These are phyloP conservation scores for Phialocephala sp. DNA, from an alignment of 2,329 filamentous ascomycete species.

Conservation along the genomic window DNA sequence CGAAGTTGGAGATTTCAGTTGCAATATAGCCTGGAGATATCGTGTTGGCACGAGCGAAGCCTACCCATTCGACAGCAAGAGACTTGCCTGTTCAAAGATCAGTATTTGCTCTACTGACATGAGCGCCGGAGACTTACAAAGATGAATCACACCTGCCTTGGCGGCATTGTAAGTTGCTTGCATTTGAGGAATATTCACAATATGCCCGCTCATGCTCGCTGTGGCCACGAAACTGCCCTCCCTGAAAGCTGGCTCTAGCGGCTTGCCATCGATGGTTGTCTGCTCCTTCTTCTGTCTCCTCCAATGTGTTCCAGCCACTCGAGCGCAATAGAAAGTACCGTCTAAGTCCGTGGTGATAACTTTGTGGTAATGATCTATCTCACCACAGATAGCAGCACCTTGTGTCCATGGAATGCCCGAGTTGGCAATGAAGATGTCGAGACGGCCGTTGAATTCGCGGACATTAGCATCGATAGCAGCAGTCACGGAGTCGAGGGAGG, in stretches of 20 bases:
- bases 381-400: conserved; percentile 69
- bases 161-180: conserved; percentile 77
- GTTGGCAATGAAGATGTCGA: conserved; percentile 83
- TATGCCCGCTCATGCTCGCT: conserved; percentile 78
- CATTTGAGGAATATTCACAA: conserved; percentile 77
- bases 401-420: conserved; percentile 77
- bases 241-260: conserved; percentile 60
- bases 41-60: conserved; percentile 74
- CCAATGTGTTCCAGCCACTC: conserved; percentile 72
- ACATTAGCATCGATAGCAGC: conserved; percentile 56
- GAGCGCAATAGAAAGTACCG: conserved; percentile 79
- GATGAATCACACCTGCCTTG: conserved; percentile 68
- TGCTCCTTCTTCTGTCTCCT: conserved; percentile 71
- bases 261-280: conserved; percentile 65
- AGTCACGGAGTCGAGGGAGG: conserved; percentile 49
- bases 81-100: conserved; percentile 59
- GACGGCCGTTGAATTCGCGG: conserved; percentile 71
- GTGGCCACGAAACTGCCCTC: conserved; percentile 79
- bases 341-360: conserved; percentile 76
- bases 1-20: conserved; percentile 73
- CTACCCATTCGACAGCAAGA: conserved; percentile 77
- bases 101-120: neutral
- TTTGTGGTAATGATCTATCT: conserved; percentile 66
- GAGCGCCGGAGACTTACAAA: conserved; percentile 52
- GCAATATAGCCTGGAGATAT: conserved; percentile 78